These are phyloP conservation scores for Trichoderma koningii DNA, from an alignment of 2,329 filamentous ascomycete genomes.

Conservation along the genomic window DNA sequence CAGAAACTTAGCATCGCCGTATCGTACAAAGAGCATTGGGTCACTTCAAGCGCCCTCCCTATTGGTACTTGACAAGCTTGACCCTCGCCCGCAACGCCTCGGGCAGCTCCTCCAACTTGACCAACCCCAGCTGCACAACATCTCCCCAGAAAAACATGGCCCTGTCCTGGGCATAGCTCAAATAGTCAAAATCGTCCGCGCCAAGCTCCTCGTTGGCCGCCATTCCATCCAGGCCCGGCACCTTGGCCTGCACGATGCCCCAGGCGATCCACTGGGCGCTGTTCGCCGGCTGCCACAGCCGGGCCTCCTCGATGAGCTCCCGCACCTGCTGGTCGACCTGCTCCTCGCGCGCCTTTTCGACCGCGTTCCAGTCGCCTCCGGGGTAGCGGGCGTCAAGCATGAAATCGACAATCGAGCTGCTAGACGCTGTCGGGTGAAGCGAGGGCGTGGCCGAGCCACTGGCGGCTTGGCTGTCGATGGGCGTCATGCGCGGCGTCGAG, in stretches of 20 bases:
- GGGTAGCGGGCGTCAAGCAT: conserved; percentile 76
- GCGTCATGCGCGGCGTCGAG: conserved; percentile 53
- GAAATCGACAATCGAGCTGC: conserved; percentile 65
- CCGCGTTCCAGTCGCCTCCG: conserved; percentile 52
- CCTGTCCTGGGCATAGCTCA: conserved; percentile 86
- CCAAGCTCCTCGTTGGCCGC: conserved; percentile 53
- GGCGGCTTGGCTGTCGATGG: conserved; percentile 45
- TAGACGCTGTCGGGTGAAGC: conserved; percentile 43
- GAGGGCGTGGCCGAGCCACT: conserved; percentile 39
- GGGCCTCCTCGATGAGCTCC: conserved; percentile 73
- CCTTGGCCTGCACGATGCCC: conserved; percentile 93
- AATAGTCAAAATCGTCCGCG: conserved; percentile 86
- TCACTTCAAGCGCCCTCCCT: conserved; percentile 26
- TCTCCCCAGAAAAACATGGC: conserved; percentile 96
- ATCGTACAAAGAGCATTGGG: not conserved
- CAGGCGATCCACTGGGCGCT: conserved; percentile 91
- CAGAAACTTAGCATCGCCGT: not conserved
- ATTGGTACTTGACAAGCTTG: conserved; percentile 68
- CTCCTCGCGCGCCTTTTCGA: conserved; percentile 63
- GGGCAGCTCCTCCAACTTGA: conserved; percentile 75
- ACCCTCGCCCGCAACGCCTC: conserved; percentile 62
- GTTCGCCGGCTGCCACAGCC: conserved; percentile 84
- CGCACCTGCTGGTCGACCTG: conserved; percentile 67
- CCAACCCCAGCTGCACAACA: conserved; percentile 73
- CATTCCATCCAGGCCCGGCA: conserved; percentile 65